phyloP scores from a whole-genome alignment of 2,329 filamentous ascomycete genomes.

The Diaporthe amygdali region DNA sequence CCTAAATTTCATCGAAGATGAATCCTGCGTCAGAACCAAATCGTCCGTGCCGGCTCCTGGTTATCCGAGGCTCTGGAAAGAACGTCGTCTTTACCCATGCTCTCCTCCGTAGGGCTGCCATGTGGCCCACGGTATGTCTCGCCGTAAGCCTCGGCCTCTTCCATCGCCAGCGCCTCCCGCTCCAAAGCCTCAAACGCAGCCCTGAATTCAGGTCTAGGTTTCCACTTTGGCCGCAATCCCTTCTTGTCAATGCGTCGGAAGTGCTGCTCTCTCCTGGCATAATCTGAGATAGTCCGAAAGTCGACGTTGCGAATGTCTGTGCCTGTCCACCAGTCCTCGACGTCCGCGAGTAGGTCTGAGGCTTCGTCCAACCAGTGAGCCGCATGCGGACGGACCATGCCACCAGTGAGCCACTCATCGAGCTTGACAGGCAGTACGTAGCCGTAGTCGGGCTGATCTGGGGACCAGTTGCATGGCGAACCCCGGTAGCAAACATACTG shows the following conservation, averaged over 20 bases:
- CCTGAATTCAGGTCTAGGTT: slow-evolving; percentile 45
- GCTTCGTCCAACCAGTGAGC: slow-evolving; percentile 47
- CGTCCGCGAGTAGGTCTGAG: slow-evolving; percentile 53
- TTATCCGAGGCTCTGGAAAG: slow-evolving; percentile 27
- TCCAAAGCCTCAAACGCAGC: slow-evolving; percentile 53
- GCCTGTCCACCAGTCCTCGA: slow-evolving; percentile 48
- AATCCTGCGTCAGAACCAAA: background rate
- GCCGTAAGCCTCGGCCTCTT: slow-evolving; percentile 44
- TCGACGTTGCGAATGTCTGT: slow-evolving; percentile 48
- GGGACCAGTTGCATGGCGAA: slow-evolving; percentile 44
- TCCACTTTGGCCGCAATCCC: slow-evolving; percentile 42
- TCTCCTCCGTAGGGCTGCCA: slow-evolving; percentile 42
- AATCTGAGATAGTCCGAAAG: slow-evolving; percentile 42
- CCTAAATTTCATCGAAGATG: background rate
- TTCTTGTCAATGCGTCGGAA: slow-evolving; percentile 54
- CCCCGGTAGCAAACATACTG: slow-evolving; percentile 53
- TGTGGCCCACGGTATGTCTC: slow-evolving; percentile 46
- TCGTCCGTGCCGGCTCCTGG: background rate
- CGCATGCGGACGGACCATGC: slow-evolving; percentile 48
- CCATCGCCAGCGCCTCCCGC: slow-evolving; percentile 43
- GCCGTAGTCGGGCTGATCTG: slow-evolving; percentile 65
- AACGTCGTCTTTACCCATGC: slow-evolving; percentile 28
- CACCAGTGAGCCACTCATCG: slow-evolving; percentile 64
- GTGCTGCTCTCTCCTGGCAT: slow-evolving; percentile 48
- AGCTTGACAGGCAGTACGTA: slow-evolving; percentile 65